Evolutionary conservation across 257 asterid species (phyloP), one percentile per base, ranked within the genome.

Genomic region (Orobanche coerulescens): DNA sequence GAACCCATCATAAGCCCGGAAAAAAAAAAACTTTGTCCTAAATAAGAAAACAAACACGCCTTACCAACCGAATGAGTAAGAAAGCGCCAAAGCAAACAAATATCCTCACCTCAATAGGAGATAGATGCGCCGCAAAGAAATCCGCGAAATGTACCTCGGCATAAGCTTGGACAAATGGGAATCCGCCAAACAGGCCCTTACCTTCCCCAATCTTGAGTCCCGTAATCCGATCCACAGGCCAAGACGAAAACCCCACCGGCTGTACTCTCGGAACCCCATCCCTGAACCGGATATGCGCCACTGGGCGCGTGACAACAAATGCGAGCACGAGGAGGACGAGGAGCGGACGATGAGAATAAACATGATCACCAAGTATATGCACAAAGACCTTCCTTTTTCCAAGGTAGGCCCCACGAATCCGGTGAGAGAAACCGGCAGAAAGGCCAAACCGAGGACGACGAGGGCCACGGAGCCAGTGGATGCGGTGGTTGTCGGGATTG

Each of bases 391-490:
- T 26, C 85, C 94, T 62, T 80, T 91, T 20, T 79, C 82, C 86
- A 87, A 79, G 79, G 85, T 79, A 19, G 97, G 94, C 25, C 97
- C 96, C 11, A 79, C 65, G 73, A 91, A 91, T 14, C 97, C 96
- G 52, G 85, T 30, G 22, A 88, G 69, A 19, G 94, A 61, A 24
- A 91, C 88, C 7, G 78, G 30, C 34, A 91, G 82, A 63, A 85
- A 75, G 0, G 91, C 82, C 24, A 82, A 6, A 0, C 97, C 97
- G 62, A 85, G 25, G 82, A 80, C 78, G 54, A 87, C 72, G 34
- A 91, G 80, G 0, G 96, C 96, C 87, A 0, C 97, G 94, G 78
- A 91, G 81, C 95, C 94, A 87, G 61, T 64, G 92, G 82, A 90
- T 79, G 86, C 97, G 87, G 73, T 87, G 92, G 94, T 83, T 90